Conservation (phyloP, 2,329 filamentous ascomycete species). For the Calonectria leucothoes region DNA sequence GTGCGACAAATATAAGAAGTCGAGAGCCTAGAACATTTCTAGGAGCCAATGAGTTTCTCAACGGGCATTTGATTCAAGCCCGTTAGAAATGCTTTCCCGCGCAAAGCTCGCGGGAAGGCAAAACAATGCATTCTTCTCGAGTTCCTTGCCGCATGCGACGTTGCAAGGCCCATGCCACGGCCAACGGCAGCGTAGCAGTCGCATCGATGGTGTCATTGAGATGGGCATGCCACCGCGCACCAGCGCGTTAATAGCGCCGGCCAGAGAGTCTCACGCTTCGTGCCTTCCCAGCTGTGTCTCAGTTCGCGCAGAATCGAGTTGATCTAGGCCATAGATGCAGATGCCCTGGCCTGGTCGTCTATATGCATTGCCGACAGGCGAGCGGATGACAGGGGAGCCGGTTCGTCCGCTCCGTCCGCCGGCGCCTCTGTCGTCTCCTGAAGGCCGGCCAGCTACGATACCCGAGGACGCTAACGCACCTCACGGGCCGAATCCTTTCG, state of each 20-base stretch:
- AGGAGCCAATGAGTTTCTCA: neutral
- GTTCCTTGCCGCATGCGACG: neutral
- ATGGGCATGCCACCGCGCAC: slow-evolving; percentile 1
- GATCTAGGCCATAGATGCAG: neutral
- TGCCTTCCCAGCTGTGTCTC: slow-evolving; percentile 1
- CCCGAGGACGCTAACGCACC: neutral
- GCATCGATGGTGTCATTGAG: slow-evolving; percentile 3
- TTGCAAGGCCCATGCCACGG: neutral
- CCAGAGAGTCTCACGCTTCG: neutral
- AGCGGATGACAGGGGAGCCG: neutral
- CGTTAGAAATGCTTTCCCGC: too few species aligned
- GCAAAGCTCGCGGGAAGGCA: neutral
- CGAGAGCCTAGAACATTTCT: slow-evolving; percentile 6
- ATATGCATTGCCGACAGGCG: neutral
- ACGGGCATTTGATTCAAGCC: neutral
- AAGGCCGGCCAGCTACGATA: neutral
- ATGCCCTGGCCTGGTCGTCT: neutral
- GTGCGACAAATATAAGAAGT: neutral
- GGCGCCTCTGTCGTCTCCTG: neutral
- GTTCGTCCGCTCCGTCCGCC: neutral
- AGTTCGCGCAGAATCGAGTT: neutral
- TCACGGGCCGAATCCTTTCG: neutral
- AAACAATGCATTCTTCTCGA: neutral
- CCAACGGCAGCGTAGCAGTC: neutral
- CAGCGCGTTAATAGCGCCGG: slow-evolving; percentile 1